Evolutionary conservation across 2,329 filamentous ascomycete species (phyloP), one percentile per base, ranked within the genome.

Genomic region (Simplicillium sp.): DNA sequence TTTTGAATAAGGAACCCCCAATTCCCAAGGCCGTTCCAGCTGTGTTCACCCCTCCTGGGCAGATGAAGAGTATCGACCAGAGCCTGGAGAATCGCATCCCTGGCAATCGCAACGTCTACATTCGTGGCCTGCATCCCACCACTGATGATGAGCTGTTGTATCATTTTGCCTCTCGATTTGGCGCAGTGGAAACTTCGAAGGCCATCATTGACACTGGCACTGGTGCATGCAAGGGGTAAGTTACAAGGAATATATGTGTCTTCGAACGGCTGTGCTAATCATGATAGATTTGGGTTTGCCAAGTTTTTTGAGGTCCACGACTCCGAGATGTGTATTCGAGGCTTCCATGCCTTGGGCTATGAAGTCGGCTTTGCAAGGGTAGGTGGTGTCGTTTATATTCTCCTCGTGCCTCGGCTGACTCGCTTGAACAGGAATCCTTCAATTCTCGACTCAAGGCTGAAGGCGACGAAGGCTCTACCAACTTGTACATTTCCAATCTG

Each of bases 391-490:
- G 37, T 42, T 16, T n/a, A 3, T 28, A 13, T 40, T 32, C 25
- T 39, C 36, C 33, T 37, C 40, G 17, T 41, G n/a, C 35, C n/a
- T 25, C 16, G 13, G 35, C 29, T 36, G 7, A 14, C 14, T 31
- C 40, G 29, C 52, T 46, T 44, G 25, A 11, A 11, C 44, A 94
- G 84, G 92, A 97, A 70, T 97, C 90, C 15, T 96, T 97, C 68
- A 98, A 98, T 64, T 89, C 89, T 50, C 88, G 94, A 52, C 84
- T 98, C 54, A 97, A 98, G 73, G 90, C 92, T 36, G 86, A 97
- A 56, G 84, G 89, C 42, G 90, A 98, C 55, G 85, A 84, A 39
- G 57, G 65, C 34, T 97, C 94, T 36, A 97, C 92, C 49, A 98
- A 98, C 59, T 77, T 98, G 48, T 98, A 98, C 64, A 89, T 97